These are phyloP conservation scores for Ophiosphaerella narmari DNA, from an alignment of 2,329 filamentous ascomycete genomes.

Conservation along the genomic window DNA sequence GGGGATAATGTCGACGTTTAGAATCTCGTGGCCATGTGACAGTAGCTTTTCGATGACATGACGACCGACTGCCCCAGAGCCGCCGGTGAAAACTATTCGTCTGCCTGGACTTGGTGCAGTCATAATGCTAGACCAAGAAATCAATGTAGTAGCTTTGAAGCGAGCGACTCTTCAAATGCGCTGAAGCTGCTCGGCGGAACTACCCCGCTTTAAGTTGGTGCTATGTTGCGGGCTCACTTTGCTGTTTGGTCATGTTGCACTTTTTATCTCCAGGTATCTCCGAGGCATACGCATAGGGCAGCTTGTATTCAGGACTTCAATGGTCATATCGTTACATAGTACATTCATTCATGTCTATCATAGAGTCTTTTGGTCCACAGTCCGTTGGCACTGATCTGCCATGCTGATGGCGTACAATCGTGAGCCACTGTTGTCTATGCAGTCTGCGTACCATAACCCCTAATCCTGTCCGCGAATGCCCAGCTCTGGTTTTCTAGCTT, in stretches of 20 bases:
- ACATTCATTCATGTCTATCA: constrained; percentile 44
- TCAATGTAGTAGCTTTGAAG: neutral
- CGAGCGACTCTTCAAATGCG: no score
- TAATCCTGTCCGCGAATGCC: constrained; percentile 95
- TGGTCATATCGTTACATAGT: constrained; percentile 27
- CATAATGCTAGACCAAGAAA: constrained; percentile 5
- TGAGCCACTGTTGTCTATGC: constrained; percentile 16
- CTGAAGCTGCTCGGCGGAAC: neutral
- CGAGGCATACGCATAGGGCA: neutral
- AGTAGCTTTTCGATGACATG: constrained; percentile 58
- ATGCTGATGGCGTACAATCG: constrained; percentile 1
- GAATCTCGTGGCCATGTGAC: constrained; percentile 56
- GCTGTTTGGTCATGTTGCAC: neutral
- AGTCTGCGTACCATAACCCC: constrained; percentile 87
- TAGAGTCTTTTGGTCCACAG: constrained; percentile 20
- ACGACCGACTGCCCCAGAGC: constrained; percentile 54
- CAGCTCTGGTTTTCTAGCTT: constrained; percentile 95
- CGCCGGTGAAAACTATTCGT: constrained; percentile 59
- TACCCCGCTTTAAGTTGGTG: constrained; percentile 3
- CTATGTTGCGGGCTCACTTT: neutral
- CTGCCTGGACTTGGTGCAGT: constrained; percentile 17
- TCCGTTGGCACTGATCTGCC: constrained; percentile 7
- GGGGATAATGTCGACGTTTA: constrained; percentile 59
- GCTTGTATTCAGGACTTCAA: neutral
- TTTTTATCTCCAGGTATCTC: no score